Percentiles rank a stretch among this genome's conserved stretches.
phyloP scores from a whole-genome alignment of 768 basidiomycete species.

The Lactarius indigo region DNA sequence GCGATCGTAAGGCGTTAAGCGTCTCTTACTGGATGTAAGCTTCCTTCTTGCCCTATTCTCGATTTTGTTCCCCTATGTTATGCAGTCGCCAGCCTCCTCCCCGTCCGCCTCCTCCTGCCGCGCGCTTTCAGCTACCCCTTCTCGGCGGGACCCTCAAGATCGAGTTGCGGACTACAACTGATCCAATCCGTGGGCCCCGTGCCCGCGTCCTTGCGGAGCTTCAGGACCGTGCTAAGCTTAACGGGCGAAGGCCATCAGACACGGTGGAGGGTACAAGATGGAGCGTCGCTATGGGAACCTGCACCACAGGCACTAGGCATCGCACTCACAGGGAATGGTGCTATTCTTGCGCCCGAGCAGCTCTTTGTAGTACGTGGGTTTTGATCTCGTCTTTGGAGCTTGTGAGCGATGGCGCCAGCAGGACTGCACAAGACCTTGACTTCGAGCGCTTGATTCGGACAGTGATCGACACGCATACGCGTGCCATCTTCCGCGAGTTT shows the following conservation, averaged over 20 bases:
- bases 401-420: constrained; percentile 24
- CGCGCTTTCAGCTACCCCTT: constrained; percentile 47
- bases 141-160: constrained; percentile 73
- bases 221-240: constrained; percentile 60
- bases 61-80: constrained; percentile 10
- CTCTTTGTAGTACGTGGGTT: constrained; percentile 53
- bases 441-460: constrained; percentile 64
- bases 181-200: constrained; percentile 51
- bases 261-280: constrained; percentile 69
- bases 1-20: constrained; percentile 61
- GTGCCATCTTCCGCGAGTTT: constrained; percentile 56
- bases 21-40: constrained; percentile 86
- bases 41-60: not conserved
- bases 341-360: constrained; percentile 39
- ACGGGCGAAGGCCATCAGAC: constrained; percentile 58
- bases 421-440: constrained; percentile 69
- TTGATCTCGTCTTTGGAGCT: not conserved
- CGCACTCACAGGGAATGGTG: constrained; percentile 47
- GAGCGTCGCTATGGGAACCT: constrained; percentile 75
- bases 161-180: constrained; percentile 57
- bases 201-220: constrained; percentile 56
- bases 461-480: constrained; percentile 64
- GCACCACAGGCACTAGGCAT: constrained; percentile 64
- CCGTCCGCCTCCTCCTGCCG: constrained; percentile 31
- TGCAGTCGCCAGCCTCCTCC: constrained; percentile 37